Conservation (phyloP, 345 rosid genomes). For the Angophora floribunda region DNA sequence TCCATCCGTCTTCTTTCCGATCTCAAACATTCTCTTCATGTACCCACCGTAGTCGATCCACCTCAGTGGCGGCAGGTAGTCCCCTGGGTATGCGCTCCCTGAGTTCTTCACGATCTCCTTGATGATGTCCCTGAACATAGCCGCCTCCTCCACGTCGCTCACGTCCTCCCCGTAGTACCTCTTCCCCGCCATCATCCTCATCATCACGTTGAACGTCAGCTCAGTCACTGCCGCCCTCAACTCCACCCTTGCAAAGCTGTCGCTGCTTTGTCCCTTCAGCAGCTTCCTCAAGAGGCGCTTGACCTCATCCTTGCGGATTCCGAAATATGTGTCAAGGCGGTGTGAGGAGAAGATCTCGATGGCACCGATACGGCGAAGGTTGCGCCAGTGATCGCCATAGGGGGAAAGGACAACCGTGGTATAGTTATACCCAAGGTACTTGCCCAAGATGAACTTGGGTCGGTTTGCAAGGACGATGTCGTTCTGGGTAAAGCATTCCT, state of each 20-base stretch:
- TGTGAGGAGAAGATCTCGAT: slow-evolving; percentile 25
- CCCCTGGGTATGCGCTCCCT: slow-evolving; percentile 20
- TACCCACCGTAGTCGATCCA: slow-evolving; percentile 11
- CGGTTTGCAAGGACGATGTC: slow-evolving; percentile 49
- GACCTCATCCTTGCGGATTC: slow-evolving; percentile 25
- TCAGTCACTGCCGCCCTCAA: slow-evolving; percentile 16
- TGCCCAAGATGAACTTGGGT: slow-evolving; percentile 10
- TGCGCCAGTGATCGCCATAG: slow-evolving; percentile 56
- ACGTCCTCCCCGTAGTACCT: slow-evolving; percentile 33
- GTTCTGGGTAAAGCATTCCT: slow-evolving; percentile 48
- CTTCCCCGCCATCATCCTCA: slow-evolving; percentile 32
- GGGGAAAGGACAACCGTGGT: slow-evolving; percentile 13
- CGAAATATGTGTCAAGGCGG: slow-evolving; percentile 7
- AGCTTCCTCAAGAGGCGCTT: slow-evolving; percentile 11
- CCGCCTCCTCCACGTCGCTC: slow-evolving; percentile 9
- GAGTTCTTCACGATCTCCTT: slow-evolving; percentile 6
- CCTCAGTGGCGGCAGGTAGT: slow-evolving; percentile 30
- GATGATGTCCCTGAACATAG: slow-evolving; percentile 20
- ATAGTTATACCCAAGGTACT: slow-evolving; percentile 24
- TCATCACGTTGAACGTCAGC: slow-evolving; percentile 20
- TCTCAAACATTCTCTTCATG: slow-evolving; percentile 2
- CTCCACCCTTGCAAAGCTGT: slow-evolving; percentile 21
- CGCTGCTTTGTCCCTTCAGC: background rate
- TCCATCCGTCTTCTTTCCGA: slow-evolving; percentile 13
- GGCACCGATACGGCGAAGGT: slow-evolving; percentile 38